Conservation (phyloP, 176 grass and related monocot species). For the Phragmites australis region DNA sequence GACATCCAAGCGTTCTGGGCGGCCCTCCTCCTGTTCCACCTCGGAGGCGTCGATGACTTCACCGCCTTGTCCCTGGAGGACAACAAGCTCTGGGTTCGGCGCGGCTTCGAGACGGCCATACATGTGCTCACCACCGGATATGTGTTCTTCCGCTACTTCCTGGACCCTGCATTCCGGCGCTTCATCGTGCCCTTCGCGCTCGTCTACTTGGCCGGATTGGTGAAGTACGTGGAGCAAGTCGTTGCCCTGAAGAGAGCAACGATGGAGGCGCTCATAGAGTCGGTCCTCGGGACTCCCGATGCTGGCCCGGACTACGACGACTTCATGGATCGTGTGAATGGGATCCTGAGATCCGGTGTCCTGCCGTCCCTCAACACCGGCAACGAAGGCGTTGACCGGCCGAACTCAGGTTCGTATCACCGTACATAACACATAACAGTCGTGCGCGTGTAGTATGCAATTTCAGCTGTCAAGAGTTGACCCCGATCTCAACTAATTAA, state of each 20-base stretch:
- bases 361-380: background rate
- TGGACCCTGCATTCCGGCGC: background rate
- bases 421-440: too few species aligned
- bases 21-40: conserved; percentile 43
- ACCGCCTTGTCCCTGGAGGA: conserved; percentile 44
- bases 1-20: conserved; percentile 43
- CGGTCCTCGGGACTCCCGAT: conserved; percentile 29
- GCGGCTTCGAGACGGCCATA: conserved; percentile 13
- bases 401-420: background rate
- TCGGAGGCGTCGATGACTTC: conserved; percentile 44
- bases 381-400: background rate
- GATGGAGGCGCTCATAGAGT: conserved; percentile 28
- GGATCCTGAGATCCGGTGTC: background rate
- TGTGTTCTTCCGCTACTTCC: conserved; percentile 5
- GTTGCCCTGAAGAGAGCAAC: conserved; percentile 15
- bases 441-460: too few species aligned
- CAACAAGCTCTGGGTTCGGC: conserved; percentile 47
- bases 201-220: conserved; percentile 14
- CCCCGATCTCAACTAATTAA: too few species aligned
- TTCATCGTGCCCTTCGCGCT: background rate
- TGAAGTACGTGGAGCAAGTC: conserved; percentile 39
- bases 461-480: too few species aligned
- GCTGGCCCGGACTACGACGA: conserved; percentile 34
- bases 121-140: background rate
- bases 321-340: conserved; percentile 2